phyloP scores from a whole-genome alignment of 1,284 basidiomycete species.

The Wallemia ichthyophaga region DNA sequence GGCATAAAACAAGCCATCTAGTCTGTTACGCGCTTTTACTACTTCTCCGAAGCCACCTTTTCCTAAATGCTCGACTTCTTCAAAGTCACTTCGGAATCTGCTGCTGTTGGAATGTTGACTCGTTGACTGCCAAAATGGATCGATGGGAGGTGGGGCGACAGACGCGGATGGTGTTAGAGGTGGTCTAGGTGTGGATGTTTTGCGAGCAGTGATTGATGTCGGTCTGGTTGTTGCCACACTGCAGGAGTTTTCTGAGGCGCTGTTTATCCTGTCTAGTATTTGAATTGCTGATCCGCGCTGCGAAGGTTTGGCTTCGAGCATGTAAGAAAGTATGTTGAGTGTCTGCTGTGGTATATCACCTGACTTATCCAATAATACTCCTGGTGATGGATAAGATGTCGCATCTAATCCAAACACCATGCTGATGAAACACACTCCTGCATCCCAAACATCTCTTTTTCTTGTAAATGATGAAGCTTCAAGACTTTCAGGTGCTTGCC shows the following conservation, averaged over 20 bases:
- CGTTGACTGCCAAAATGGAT: constrained; percentile 10
- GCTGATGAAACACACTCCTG: constrained; percentile 11
- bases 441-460: constrained; percentile 13
- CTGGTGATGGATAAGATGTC: constrained; percentile 6
- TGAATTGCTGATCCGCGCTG: not conserved
- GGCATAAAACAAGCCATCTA: constrained; percentile 10
- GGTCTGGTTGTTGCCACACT: constrained; percentile 1
- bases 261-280: not conserved
- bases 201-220: not conserved
- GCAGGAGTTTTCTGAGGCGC: not conserved
- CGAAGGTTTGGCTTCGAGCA: not conserved
- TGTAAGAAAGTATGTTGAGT: constrained; percentile 8
- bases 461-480: constrained; percentile 9
- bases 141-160: constrained; percentile 1
- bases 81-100: constrained; percentile 14
- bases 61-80: constrained; percentile 14
- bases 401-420: constrained; percentile 10
- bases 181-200: not conserved
- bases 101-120: constrained; percentile 2
- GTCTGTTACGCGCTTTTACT: constrained; percentile 13
- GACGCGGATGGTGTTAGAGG: not conserved
- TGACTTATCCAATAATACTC: not conserved
- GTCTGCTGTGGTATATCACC: not conserved
- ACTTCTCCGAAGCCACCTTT: constrained; percentile 16
- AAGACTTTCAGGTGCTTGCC: constrained; percentile 12